Base-by-base conservation (phyloP, 75 land plant species). In the Pseudotsuga menziesii region DNA sequence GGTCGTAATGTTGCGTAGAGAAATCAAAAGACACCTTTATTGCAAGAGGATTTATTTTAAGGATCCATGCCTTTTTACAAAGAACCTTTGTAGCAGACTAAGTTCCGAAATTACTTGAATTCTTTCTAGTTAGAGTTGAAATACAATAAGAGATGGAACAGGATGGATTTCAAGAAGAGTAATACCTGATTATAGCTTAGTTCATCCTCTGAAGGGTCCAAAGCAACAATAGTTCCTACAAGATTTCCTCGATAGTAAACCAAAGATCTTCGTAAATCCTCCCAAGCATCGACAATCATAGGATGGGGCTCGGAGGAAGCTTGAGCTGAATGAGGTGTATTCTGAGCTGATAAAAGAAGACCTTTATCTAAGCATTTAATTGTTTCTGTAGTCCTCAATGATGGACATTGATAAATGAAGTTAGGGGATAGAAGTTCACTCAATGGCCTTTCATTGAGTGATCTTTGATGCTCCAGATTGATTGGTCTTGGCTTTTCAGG, bases 221-320 rank as follows among this genome's bases (percentile, higher is more conserved):
- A 36, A 27, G 95, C 95, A n/a, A 93, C 93, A 77, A 93, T 91
- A 6, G 95, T 93, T 29, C 95, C 95, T 41, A 93, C 95, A 12
- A 93, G 91, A 25, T 76, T 73, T 36, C 91, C 93, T 35, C 89
- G 81, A 74, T 83, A 93, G 60, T 78, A 74, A 8, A 93, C 95
- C 36, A 89, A 58, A 2, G 95, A 85, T 41, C 81, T 82, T 41
- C 86, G 81, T 76, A 93, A 72, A 66, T 74, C 82, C 29, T 91
- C 93, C 93, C 93, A 91, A 54, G 89, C 95, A 60, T 91, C 93
- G 2, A 77, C 79, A n/a, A 86, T 55, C 78, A 86, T 82, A 9
- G 92, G 88, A 76, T 87, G 82, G 2, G 84, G 84, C 55, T 89
- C 92, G 71, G 57, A 87, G 61, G 84, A 60, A 25, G 77, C 69